Conservation (phyloP, 164 flowering plant genomes). For the Tetrastigma voinierianum region DNA sequence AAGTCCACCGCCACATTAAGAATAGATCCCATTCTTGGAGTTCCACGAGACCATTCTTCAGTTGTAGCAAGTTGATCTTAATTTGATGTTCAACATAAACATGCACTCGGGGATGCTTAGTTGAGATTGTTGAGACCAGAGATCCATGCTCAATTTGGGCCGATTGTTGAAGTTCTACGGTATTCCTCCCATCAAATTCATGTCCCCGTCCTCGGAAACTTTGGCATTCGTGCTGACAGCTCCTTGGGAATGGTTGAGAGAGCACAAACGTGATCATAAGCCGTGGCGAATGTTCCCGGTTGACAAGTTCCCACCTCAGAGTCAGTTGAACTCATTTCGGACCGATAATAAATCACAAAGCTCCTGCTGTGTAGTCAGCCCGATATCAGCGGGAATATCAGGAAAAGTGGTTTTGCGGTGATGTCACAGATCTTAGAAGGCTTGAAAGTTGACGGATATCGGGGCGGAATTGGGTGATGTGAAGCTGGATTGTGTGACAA, state of each 20-base stretch:
- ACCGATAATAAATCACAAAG: conserved; percentile 28
- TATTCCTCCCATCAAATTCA: conserved; percentile 59
- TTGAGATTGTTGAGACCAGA: conserved; percentile 41
- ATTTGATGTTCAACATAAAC: conserved; percentile 39
- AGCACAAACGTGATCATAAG: conserved; percentile 34
- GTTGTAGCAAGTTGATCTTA: conserved; percentile 32
- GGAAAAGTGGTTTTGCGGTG: conserved; percentile 60
- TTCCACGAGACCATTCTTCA: conserved; percentile 50
- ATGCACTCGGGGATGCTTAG: conserved; percentile 61
- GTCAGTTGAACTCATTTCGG: conserved; percentile 53
- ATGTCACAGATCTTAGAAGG: conserved; percentile 43
- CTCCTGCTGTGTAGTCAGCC: conserved; percentile 30
- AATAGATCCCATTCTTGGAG: conserved; percentile 32
- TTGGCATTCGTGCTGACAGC: no score
- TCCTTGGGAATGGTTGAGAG: conserved; percentile 46
- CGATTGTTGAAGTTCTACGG: conserved; percentile 39
- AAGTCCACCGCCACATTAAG: conserved; percentile 55
- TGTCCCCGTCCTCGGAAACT: conserved; percentile 26
- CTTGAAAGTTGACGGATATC: conserved; percentile 43
- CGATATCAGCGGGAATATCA: conserved; percentile 53
- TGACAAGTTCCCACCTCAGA: conserved; percentile 52
- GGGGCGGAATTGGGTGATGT: conserved; percentile 55
- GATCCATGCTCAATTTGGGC: conserved; percentile 35
- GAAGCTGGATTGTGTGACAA: conserved; percentile 60
- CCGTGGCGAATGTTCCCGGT: conserved; percentile 40